Conservation (phyloP, 306 rosid species). For the Herpetospermum pedunculosum region DNA sequence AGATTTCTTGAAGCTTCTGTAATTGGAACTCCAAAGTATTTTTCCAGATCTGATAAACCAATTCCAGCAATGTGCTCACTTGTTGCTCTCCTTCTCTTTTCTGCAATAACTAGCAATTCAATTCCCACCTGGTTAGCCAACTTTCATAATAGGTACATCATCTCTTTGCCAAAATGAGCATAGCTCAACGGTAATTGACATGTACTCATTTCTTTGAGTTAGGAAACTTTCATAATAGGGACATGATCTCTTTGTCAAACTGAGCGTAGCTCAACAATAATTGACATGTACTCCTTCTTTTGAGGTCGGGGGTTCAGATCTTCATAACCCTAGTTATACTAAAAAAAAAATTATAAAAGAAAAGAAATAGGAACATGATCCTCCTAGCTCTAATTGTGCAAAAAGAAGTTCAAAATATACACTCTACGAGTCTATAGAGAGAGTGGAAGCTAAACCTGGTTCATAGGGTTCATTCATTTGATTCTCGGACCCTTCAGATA, state of each 20-base stretch:
- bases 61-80: conserved; percentile 51
- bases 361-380: too few relatives aligned
- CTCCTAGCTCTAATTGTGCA: neutral
- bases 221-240: too few relatives aligned
- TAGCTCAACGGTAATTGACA: too few relatives aligned
- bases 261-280: too few relatives aligned
- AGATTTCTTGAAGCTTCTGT: conserved; percentile 67
- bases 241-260: too few relatives aligned
- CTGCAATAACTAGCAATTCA: conserved; percentile 29
- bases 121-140: conserved; percentile 28
- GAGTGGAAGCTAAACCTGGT: conserved; percentile 39
- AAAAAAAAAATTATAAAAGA: too few relatives aligned
- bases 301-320: too few relatives aligned
- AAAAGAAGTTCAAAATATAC: neutral
- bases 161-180: too few relatives aligned
- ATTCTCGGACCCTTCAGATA: conserved; percentile 28
- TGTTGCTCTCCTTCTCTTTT: conserved; percentile 65
- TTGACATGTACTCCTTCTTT: too few relatives aligned
- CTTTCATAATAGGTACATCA: neutral
- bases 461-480: conserved; percentile 24
- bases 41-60: conserved; percentile 62
- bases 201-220: too few relatives aligned
- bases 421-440: neutral
- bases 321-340: too few relatives aligned
- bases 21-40: conserved; percentile 74